phyloP scores from a whole-genome alignment of 306 rosid genomes.

The Neltuma alba region DNA sequence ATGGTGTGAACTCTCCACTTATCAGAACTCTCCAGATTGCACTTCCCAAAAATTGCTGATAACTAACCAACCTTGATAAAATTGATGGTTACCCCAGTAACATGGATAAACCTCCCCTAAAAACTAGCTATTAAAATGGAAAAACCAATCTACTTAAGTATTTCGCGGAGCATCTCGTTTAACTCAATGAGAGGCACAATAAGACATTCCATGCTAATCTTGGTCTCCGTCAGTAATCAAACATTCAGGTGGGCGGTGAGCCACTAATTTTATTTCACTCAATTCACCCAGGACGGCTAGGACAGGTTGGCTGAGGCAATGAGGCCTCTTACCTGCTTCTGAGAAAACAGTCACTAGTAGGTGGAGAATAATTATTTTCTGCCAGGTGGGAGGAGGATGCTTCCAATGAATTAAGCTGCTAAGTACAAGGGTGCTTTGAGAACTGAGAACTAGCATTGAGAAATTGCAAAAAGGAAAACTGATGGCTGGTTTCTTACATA shows the following conservation, averaged over 20 bases:
- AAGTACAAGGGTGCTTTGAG: neutral
- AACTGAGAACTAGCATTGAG: slow-evolving; percentile 16
- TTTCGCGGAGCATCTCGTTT: neutral
- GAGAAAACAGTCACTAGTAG: slow-evolving; percentile 1
- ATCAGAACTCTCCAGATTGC: neutral
- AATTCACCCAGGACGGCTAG: neutral
- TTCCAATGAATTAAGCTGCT: slow-evolving; percentile 9
- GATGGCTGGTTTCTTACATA: slow-evolving; percentile 12
- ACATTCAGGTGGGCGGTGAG: neutral
- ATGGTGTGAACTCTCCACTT: neutral
- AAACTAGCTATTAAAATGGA: neutral
- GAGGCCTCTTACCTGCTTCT: neutral
- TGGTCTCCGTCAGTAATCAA: neutral
- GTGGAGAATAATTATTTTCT: slow-evolving; percentile 4
- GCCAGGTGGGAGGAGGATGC: slow-evolving; percentile 7
- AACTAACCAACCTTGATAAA: neutral
- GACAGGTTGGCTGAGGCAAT: slow-evolving; percentile 2
- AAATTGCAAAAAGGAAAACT: slow-evolving; percentile 21
- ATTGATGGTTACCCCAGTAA: neutral
- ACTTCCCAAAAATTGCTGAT: neutral
- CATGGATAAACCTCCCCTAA: neutral
- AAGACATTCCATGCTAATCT: neutral
- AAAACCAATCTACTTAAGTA: neutral
- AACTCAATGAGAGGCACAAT: neutral
- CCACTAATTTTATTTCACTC: neutral